phyloP scores from a whole-genome alignment of 345 rosid genomes.

The Excoecaria agallocha region DNA sequence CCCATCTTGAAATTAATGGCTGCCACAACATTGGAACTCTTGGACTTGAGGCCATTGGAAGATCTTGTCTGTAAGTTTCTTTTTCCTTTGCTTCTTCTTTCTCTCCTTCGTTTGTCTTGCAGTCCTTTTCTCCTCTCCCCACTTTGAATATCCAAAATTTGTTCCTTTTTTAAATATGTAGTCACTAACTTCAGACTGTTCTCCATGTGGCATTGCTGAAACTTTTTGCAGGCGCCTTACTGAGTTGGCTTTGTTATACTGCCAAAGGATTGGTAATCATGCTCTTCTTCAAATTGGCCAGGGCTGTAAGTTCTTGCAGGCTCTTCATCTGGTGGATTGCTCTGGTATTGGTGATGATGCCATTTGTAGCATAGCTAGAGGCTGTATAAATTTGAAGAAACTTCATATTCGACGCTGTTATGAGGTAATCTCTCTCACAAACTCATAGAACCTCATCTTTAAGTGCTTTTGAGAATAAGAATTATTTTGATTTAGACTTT shows the following conservation, averaged over 20 bases:
- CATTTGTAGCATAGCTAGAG: constrained; percentile 73
- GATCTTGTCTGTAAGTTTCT: constrained; percentile 62
- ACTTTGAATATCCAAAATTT: neutral
- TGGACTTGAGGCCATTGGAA: constrained; percentile 81
- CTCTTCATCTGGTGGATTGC: constrained; percentile 88
- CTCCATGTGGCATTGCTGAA: constrained; percentile 13
- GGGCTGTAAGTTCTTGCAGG: constrained; percentile 72
- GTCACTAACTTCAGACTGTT: neutral
- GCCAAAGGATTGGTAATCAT: constrained; percentile 70
- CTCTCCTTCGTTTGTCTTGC: neutral
- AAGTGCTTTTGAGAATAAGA: neutral
- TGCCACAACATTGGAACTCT: constrained; percentile 82
- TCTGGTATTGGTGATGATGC: constrained; percentile 75
- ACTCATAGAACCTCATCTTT: neutral
- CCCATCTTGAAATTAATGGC: constrained; percentile 86
- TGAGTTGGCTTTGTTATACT: constrained; percentile 77
- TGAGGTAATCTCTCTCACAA: constrained; percentile 48
- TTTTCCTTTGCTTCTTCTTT: constrained; percentile 5
- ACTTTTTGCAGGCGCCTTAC: constrained; percentile 61
- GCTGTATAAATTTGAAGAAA: constrained; percentile 75
- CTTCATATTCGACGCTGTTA: constrained; percentile 91
- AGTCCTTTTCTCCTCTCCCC: too few relatives aligned
- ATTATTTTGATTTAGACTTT: neutral
- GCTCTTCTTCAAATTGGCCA: constrained; percentile 76
- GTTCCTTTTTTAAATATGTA: neutral